Conservation (phyloP, 169 alveolate species). For the Plasmodium billcollinsi region DNA sequence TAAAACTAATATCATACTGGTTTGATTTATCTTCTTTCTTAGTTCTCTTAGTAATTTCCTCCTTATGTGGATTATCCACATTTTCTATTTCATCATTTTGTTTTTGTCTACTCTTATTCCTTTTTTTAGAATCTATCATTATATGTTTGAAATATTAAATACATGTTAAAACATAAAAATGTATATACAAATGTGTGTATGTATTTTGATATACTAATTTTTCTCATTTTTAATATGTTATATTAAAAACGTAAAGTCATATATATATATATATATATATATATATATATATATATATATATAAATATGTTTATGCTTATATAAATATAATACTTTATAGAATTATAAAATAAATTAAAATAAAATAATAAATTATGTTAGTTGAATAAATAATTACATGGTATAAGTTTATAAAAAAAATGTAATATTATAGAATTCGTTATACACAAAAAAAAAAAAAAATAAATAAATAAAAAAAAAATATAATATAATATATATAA, state of each 20-base stretch:
- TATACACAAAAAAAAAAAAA: too few relatives aligned
- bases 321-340: too few relatives aligned
- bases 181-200: too few relatives aligned
- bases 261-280: neutral
- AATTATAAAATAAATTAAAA: too few relatives aligned
- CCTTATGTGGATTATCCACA: conserved; percentile 1
- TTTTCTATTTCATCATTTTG: conserved; percentile 19
- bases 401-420: too few relatives aligned
- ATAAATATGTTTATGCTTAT: neutral
- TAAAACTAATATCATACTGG: neutral
- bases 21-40: conserved; percentile 6
- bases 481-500: too few relatives aligned
- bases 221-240: neutral
- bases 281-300: neutral
- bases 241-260: neutral
- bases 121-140: conserved; percentile 28
- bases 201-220: neutral
- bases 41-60: conserved; percentile 15
- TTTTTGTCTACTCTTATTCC: conserved; percentile 22
- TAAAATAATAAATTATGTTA: too few relatives aligned
- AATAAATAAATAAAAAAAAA: too few relatives aligned
- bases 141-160: neutral
- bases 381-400: too few relatives aligned
- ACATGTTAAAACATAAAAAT: too few relatives aligned
- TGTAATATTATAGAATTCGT: too few relatives aligned